Conservation (phyloP, 2,329 filamentous ascomycete genomes). For the Scedosporium apiospermum region DNA sequence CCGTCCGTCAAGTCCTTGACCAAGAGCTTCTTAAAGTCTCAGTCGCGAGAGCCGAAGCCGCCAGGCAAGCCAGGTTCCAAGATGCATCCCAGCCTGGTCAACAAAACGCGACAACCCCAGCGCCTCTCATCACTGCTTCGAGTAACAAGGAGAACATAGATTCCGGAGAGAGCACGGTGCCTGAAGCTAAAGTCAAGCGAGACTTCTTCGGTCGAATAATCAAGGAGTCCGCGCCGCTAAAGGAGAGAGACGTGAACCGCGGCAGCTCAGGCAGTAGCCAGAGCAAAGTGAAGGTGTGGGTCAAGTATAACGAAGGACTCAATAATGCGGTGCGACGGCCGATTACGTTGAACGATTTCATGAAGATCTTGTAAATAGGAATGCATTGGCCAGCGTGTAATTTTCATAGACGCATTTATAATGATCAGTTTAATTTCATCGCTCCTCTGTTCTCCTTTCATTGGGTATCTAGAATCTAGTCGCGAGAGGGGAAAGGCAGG, state of each 20-base stretch:
- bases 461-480: neutral
- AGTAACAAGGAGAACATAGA: constrained; percentile 29
- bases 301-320: constrained; percentile 81
- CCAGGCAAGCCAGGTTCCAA: constrained; percentile 54
- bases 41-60: constrained; percentile 53
- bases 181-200: constrained; percentile 44
- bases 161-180: constrained; percentile 22
- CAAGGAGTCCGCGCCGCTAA: constrained; percentile 25
- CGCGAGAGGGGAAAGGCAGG: neutral
- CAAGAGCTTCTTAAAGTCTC: constrained; percentile 76
- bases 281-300: constrained; percentile 61
- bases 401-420: neutral
- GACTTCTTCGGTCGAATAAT: constrained; percentile 83
- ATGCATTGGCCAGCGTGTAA: neutral
- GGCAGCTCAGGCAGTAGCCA: constrained; percentile 20
- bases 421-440: neutral
- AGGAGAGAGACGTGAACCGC: constrained; percentile 30
- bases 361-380: constrained; percentile 4
- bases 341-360: constrained; percentile 68
- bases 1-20: constrained; percentile 85
- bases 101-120: constrained; percentile 11
- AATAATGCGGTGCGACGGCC: constrained; percentile 90
- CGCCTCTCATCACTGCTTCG: constrained; percentile 15
- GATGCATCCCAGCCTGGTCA: constrained; percentile 31
- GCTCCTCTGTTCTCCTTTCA: neutral